phyloP scores from a whole-genome alignment of 208 protist species.

The Leishmania tarentolae region DNA sequence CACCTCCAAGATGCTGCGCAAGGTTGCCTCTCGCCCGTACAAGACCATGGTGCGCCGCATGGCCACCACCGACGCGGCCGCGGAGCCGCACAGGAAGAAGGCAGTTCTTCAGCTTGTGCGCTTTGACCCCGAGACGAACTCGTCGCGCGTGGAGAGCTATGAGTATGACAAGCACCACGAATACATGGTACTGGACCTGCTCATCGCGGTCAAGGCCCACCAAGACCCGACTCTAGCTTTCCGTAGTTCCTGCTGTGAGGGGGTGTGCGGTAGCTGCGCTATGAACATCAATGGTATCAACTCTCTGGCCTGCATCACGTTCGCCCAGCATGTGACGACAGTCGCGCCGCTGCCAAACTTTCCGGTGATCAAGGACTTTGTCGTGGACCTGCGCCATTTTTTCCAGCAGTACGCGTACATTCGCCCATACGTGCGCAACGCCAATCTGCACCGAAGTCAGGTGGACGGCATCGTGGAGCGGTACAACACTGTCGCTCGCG shows the following conservation, averaged over 20 bases:
- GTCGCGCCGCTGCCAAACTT: constrained; percentile 91
- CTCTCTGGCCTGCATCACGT: constrained; percentile 91
- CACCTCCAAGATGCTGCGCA: constrained; percentile 63
- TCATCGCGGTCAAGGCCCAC: constrained; percentile 91
- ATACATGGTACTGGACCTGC: constrained; percentile 93
- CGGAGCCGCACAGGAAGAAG: constrained; percentile 38
- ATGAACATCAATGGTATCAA: constrained; percentile 96
- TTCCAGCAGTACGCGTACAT: constrained; percentile 93
- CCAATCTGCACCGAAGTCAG: constrained; percentile 78
- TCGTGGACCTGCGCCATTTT: constrained; percentile 91
- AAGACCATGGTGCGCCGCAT: constrained; percentile 82
- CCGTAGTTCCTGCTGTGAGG: constrained; percentile 91
- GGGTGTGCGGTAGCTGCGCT: constrained; percentile 93
- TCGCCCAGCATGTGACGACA: constrained; percentile 82
- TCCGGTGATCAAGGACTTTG: constrained; percentile 92
- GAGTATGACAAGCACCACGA: constrained; percentile 92
- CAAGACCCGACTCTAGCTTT: constrained; percentile 92
- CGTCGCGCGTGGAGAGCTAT: constrained; percentile 85
- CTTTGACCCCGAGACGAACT: constrained; percentile 88
- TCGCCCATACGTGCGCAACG: constrained; percentile 88
- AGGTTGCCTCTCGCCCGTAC: constrained; percentile 64
- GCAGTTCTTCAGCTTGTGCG: constrained; percentile 85
- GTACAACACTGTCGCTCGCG: constrained; percentile 71
- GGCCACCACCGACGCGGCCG: constrained; percentile 55
- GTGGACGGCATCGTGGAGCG: constrained; percentile 80